Evolutionary conservation across 1,284 basidiomycete genomes (phyloP).

Genomic region (Rhodotorula sp.): DNA sequence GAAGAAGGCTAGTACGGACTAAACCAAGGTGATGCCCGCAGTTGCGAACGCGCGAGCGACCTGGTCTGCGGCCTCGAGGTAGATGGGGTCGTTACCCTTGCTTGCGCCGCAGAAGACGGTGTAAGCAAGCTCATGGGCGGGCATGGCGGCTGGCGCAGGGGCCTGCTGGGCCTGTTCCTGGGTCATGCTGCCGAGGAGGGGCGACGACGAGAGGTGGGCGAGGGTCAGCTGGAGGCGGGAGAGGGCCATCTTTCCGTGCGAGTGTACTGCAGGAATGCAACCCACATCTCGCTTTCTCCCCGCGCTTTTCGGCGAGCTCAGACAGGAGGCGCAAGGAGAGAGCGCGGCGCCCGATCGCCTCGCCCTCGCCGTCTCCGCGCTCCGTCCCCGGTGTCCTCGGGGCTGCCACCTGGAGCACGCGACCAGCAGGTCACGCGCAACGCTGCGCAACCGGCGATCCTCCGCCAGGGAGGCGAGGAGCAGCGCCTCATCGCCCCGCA

Average conservation of each 20-base stretch:
- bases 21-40: constrained; percentile 17
- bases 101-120: constrained; percentile 52
- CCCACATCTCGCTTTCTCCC: too few species aligned
- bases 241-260: not conserved
- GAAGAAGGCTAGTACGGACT: constrained; percentile 12
- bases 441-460: not conserved
- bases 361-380: not conserved
- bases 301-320: too few species aligned
- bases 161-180: too few species aligned
- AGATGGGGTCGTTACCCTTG: constrained; percentile 46
- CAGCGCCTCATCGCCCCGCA: too few species aligned
- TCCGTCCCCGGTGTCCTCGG: too few species aligned
- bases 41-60: constrained; percentile 25
- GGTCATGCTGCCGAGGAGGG: not conserved
- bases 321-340: not conserved
- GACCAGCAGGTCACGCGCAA: not conserved
- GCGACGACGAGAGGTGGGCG: not conserved
- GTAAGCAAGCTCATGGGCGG: constrained; percentile 28
- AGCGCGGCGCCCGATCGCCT: not conserved
- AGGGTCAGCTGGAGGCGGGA: not conserved
- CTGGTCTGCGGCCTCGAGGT: constrained; percentile 39
- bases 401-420: not conserved
- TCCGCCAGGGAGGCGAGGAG: not conserved
- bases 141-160: too few species aligned
- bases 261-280: too few species aligned